A percentile compares a stretch with the other conserved stretches of the same genome.
Conservation (phyloP, 352 stramenopile genomes). For the Globisporangium megalacanthum region DNA sequence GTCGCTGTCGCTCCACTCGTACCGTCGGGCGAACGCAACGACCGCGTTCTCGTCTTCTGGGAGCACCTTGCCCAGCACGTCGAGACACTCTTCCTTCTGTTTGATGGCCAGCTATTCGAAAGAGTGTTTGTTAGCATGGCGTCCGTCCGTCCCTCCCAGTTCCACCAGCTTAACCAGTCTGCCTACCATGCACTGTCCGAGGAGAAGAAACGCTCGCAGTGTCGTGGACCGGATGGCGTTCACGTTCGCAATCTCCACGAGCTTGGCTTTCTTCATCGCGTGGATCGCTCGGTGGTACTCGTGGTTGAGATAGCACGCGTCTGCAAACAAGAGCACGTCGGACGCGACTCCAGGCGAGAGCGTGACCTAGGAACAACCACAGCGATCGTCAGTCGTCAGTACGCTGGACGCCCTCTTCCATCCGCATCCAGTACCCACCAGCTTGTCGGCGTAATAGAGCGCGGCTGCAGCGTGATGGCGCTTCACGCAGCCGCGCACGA, state of each 20-base stretch:
- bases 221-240: conserved; percentile 18
- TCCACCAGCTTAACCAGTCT: neutral
- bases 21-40: conserved; percentile 40
- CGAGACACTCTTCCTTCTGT: conserved; percentile 80
- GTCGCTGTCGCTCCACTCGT: conserved; percentile 15
- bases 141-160: neutral
- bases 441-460: conserved; percentile 80
- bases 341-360: conserved; percentile 35
- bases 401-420: neutral
- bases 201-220: conserved; percentile 46
- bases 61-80: conserved; percentile 53
- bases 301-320: conserved; percentile 59
- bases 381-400: neutral
- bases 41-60: conserved; percentile 56
- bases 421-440: conserved; percentile 21
- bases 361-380: conserved; percentile 25
- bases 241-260: conserved; percentile 30
- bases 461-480: conserved; percentile 48
- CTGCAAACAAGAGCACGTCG: conserved; percentile 73
- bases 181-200: conserved; percentile 68
- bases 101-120: conserved; percentile 59
- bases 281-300: conserved; percentile 81
- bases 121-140: neutral
- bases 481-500: conserved; percentile 41
- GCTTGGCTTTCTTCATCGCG: conserved; percentile 40